Conservation (phyloP, 306 rosid genomes). For the Rubus parviflorus region DNA sequence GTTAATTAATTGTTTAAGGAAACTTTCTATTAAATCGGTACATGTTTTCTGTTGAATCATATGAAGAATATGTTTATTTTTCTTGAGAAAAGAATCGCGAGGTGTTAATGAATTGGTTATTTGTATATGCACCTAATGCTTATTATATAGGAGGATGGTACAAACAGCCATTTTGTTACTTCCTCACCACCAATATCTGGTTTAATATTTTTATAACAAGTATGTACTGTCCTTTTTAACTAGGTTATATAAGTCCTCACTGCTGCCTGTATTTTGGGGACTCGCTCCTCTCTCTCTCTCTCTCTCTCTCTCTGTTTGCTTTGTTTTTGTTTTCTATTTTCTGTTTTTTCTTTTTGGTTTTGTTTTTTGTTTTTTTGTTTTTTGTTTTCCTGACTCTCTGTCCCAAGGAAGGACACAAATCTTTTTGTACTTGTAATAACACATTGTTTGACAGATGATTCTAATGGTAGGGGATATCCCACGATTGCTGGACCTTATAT, state of each 20-base stretch:
- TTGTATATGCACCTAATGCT: neutral
- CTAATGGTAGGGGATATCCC: conserved; percentile 91
- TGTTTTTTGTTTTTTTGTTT: neutral
- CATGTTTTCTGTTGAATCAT: neutral
- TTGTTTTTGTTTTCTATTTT: too few species aligned
- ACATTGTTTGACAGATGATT: conserved; percentile 61
- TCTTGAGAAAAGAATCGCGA: conserved; percentile 8
- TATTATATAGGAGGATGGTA: neutral
- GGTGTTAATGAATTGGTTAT: neutral
- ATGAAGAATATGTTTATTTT: neutral
- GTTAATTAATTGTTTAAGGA: neutral
- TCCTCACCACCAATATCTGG: too few species aligned
- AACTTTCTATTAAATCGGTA: neutral
- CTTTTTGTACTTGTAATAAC: conserved; percentile 22
- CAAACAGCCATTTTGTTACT: neutral
- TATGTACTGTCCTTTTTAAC: neutral
- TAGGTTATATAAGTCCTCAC: neutral
- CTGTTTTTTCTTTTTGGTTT: too few species aligned
- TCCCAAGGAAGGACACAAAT: neutral
- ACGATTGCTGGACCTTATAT: conserved; percentile 78
- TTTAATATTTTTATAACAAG: neutral
- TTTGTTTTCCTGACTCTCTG: neutral
- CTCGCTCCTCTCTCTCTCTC: neutral
- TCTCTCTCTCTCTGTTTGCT: too few species aligned
- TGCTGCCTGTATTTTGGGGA: neutral